Percentiles rank a stretch among this genome's conserved stretches.
These are phyloP conservation scores for Fistulifera solaris DNA, from an alignment of 108 stramenopile genomes.

Conservation along the genomic window DNA sequence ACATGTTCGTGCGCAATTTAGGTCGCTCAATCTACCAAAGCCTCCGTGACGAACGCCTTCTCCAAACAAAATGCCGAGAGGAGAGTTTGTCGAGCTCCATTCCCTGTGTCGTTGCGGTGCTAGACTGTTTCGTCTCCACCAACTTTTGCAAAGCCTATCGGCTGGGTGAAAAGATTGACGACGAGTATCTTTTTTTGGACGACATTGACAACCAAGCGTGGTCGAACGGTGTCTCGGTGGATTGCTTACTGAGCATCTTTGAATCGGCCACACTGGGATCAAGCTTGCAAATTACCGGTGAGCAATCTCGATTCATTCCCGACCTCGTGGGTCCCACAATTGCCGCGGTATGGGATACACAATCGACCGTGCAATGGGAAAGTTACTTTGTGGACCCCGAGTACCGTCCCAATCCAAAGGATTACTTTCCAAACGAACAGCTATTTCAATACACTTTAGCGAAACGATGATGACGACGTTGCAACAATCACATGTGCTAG, in stretches of 20 bases:
- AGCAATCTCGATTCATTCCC: slow-evolving; percentile 68
- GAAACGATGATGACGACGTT: neutral
- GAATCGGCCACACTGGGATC: slow-evolving; percentile 65
- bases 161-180: slow-evolving; percentile 6
- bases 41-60: slow-evolving; percentile 1
- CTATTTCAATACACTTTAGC: slow-evolving; percentile 49
- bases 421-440: slow-evolving; percentile 78
- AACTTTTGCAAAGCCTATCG: slow-evolving; percentile 38
- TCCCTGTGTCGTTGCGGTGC: slow-evolving; percentile 31
- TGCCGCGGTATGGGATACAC: slow-evolving; percentile 65
- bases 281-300: slow-evolving; percentile 71
- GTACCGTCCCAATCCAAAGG: slow-evolving; percentile 84
- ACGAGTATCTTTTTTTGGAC: slow-evolving; percentile 43
- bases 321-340: slow-evolving; percentile 69
- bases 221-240: slow-evolving; percentile 32
- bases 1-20: slow-evolving; percentile 45
- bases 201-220: slow-evolving; percentile 56
- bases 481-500: too few relatives aligned
- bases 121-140: slow-evolving; percentile 36
- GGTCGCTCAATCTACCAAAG: slow-evolving; percentile 24
- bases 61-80: neutral
- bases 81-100: slow-evolving; percentile 30
- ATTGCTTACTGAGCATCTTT: slow-evolving; percentile 60
- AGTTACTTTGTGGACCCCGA: slow-evolving; percentile 78
- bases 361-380: slow-evolving; percentile 34